Evolutionary conservation across 83 land plant genomes (phyloP), one percentile per base, ranked within the genome.

Genomic region (Diphasiastrum complanatum): DNA sequence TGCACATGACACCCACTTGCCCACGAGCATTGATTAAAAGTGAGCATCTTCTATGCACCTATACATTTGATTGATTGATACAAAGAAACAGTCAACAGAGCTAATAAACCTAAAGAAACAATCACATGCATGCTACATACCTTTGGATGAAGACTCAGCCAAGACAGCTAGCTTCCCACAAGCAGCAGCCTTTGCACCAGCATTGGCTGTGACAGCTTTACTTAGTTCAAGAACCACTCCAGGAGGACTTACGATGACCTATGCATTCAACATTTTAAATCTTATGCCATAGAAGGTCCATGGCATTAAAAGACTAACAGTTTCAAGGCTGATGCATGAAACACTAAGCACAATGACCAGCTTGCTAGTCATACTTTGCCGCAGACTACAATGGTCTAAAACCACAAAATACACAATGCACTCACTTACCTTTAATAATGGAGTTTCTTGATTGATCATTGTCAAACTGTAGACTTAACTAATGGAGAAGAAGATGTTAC

Each of bases 151-250:
- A 29, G 27, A 43, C 32, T 71, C 60, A 33, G 87, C 76, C 27
- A 89, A 50, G 35, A 73, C 47, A 30, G 82, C 82, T 41, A 92
- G 77, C 33, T 51, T 78, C 11, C 83, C 85, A 67, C 98, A 92
- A 12, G 96, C 77, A 61, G 83, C 83, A 45, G 98, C 87, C 70
- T 92, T 92, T 62, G 98, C 90, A 26, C 98, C 98, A 60, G 82
- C 79, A 18, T 68, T 83, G 37, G 65, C 81, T 19, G 67, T 20
- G 43, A 48, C 73, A 1, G 84, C 91, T 51, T 81, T 67, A 14
- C 74, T 51, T 31, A 92, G 84, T 30, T 68, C 75, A 23, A 92
- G 60, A 25, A 69, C 55, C 11, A 33, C 25, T 25, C 76, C 74
- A 38, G 62, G 31, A 51, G 60, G 64, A 62, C 52, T 54, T 47